Conservation (phyloP, 345 rosid genomes). For the Mercurialis annua region DNA sequence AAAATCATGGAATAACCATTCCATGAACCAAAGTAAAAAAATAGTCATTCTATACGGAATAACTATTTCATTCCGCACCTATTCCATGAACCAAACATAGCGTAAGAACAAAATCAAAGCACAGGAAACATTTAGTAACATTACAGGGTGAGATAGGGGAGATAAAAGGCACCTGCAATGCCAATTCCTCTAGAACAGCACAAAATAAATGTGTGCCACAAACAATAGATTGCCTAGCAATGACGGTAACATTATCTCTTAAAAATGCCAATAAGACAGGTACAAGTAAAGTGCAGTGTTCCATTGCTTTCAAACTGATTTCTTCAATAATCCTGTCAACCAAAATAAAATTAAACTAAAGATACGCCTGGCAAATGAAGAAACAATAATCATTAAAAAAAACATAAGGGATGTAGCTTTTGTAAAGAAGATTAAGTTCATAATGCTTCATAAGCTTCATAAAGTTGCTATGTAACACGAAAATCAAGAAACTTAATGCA, state of each 20-base stretch:
- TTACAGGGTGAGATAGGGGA: background rate
- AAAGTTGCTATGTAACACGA: background rate
- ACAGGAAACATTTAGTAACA: background rate
- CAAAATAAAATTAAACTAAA: conserved; percentile 6
- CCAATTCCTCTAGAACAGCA: conserved; percentile 66
- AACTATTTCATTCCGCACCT: too few relatives aligned
- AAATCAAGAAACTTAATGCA: background rate
- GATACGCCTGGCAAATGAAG: background rate
- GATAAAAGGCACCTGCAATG: conserved; percentile 61
- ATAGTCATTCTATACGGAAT: too few relatives aligned
- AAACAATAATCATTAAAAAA: background rate
- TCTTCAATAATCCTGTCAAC: conserved; percentile 78
- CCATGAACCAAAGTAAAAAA: too few relatives aligned
- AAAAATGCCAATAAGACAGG: conserved; percentile 56
- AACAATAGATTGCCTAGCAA: conserved; percentile 65
- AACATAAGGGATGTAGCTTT: too few relatives aligned
- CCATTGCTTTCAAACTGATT: conserved; percentile 62
- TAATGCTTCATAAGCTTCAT: background rate
- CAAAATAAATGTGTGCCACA: conserved; percentile 60
- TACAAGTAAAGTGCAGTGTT: conserved; percentile 48
- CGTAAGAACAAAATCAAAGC: background rate
- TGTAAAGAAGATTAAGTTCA: too few relatives aligned
- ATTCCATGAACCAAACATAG: too few relatives aligned
- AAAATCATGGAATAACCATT: too few relatives aligned
- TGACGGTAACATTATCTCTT: conserved; percentile 54